Percentiles rank a stretch among this genome's conserved stretches.
Conservation (phyloP, 2,329 filamentous ascomycete genomes). For the Exophiala spinifera region DNA sequence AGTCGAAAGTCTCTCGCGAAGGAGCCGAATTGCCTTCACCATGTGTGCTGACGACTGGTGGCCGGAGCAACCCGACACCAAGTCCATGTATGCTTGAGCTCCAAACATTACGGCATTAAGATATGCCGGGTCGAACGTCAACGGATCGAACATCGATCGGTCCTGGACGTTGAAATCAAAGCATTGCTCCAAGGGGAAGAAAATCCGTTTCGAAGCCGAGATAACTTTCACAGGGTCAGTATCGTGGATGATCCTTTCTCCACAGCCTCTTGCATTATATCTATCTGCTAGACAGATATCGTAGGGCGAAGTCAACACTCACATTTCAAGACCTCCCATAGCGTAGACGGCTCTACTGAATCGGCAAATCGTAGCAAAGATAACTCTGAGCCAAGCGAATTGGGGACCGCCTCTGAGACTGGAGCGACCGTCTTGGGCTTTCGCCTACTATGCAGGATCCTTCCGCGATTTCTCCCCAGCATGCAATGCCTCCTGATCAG, state of each 20-base stretch:
- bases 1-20: slow-evolving; percentile 33
- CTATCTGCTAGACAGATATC: too few species aligned
- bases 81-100: slow-evolving; percentile 33
- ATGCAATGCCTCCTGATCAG: slow-evolving; percentile 44
- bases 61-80: too few species aligned
- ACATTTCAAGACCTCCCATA: slow-evolving; percentile 34
- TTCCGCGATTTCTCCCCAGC: slow-evolving; percentile 43
- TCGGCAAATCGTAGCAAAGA: slow-evolving; percentile 32
- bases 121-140: slow-evolving; percentile 37
- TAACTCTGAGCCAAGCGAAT: slow-evolving; percentile 20
- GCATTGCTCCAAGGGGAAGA: slow-evolving; percentile 36
- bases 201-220: slow-evolving; percentile 32
- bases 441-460: slow-evolving; percentile 7
- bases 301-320: slow-evolving; percentile 15
- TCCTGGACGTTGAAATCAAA: slow-evolving; percentile 32
- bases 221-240: slow-evolving; percentile 30
- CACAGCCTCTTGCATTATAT: not conserved
- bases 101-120: slow-evolving; percentile 39
- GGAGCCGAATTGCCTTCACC: slow-evolving; percentile 31
- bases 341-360: slow-evolving; percentile 29
- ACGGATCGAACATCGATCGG: slow-evolving; percentile 33
- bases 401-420: not conserved
- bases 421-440: not conserved
- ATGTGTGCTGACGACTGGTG: slow-evolving; percentile 27
- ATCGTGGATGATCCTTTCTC: not conserved